Conservation (phyloP, 495 filamentous ascomycete genomes). For the Cetradonia linearis region DNA sequence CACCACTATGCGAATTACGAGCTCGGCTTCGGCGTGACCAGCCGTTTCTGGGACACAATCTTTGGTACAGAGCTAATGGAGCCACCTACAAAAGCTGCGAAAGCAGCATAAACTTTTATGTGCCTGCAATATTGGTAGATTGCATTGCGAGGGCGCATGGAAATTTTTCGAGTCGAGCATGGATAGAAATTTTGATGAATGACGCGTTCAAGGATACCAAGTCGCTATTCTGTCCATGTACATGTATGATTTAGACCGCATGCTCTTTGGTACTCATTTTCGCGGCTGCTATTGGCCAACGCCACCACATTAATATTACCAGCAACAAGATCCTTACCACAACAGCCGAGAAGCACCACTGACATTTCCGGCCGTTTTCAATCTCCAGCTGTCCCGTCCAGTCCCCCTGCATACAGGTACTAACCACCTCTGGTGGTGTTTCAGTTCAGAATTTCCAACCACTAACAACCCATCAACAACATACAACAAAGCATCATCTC, state of each 20-base stretch:
- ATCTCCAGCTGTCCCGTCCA: neutral
- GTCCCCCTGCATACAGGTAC: neutral
- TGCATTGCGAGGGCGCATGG: constrained; percentile 4
- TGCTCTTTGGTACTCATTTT: neutral
- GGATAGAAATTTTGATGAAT: neutral
- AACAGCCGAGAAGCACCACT: neutral
- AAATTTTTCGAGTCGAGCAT: neutral
- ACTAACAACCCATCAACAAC: neutral
- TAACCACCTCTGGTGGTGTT: neutral
- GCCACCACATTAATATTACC: neutral
- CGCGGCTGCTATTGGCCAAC: neutral
- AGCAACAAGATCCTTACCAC: neutral
- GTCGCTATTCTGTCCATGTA: neutral
- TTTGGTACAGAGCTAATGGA: constrained; percentile 73
- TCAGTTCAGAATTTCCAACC: neutral
- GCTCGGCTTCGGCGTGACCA: constrained; percentile 98
- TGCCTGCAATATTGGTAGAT: neutral
- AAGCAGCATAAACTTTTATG: constrained; percentile 41
- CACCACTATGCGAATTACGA: constrained; percentile 97
- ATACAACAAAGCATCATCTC: neutral
- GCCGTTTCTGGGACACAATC: constrained; percentile 86
- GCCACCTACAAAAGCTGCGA: constrained; percentile 37
- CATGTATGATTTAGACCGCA: neutral
- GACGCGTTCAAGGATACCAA: constrained; percentile 2
- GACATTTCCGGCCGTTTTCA: neutral